Percentiles rank a stretch among this genome's conserved stretches.
phyloP scores from a whole-genome alignment of 345 rosid species.

The Carallia brachiata region DNA sequence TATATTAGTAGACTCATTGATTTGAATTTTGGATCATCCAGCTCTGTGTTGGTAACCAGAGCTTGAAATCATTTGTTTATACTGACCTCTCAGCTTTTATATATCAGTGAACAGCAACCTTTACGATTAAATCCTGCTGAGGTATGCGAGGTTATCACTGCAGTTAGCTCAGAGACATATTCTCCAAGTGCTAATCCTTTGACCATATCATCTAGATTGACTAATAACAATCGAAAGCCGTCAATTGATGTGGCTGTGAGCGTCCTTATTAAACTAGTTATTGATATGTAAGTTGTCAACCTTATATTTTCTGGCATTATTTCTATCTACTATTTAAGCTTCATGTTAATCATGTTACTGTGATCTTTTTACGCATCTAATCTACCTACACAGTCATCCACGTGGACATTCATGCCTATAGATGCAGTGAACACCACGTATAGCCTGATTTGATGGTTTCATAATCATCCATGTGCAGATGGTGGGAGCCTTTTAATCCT shows the following conservation, averaged over 20 bases:
- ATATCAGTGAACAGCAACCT: constrained; percentile 94
- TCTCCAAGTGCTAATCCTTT: constrained; percentile 50
- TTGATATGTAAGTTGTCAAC: constrained; percentile 75
- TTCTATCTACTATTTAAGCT: not conserved
- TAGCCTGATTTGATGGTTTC: constrained; percentile 1
- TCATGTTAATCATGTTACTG: no score
- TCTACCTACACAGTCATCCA: no score
- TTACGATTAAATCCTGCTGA: constrained; percentile 78
- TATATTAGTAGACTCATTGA: not conserved
- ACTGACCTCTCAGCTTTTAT: constrained; percentile 16
- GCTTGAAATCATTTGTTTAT: constrained; percentile 9
- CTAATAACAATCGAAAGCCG: constrained; percentile 76
- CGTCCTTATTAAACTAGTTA: constrained; percentile 93
- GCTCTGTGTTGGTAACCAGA: not conserved
- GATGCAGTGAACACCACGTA: constrained; percentile 7
- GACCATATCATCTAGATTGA: constrained; percentile 78
- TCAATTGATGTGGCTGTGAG: constrained; percentile 96
- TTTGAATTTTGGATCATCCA: constrained; percentile 1
- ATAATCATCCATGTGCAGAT: not conserved
- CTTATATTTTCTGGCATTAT: constrained; percentile 14
- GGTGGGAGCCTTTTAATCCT: not conserved
- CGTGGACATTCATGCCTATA: not conserved
- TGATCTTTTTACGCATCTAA: no score
- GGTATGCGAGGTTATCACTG: constrained; percentile 93
- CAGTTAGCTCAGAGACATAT: constrained; percentile 86